These are phyloP conservation scores for Arachnomyces sp. DNA, from an alignment of 2,329 filamentous ascomycete genomes.

Conservation along the genomic window DNA sequence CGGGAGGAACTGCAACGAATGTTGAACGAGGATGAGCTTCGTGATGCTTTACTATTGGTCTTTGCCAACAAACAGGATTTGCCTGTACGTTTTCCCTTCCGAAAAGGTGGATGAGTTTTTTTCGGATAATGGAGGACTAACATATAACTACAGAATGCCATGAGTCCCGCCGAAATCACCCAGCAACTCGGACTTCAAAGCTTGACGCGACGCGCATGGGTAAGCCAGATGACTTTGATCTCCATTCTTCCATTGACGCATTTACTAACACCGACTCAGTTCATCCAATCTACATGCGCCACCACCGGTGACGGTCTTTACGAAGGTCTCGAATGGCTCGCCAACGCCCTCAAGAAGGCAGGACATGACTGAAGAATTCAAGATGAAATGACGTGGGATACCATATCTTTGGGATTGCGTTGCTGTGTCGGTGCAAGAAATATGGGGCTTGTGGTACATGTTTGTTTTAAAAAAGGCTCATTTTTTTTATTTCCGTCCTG, in stretches of 20 bases:
- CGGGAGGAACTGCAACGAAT: slow-evolving; percentile 95
- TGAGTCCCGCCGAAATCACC: slow-evolving; percentile 99
- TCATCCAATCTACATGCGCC: slow-evolving; percentile 99
- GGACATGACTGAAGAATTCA: slow-evolving; percentile 39
- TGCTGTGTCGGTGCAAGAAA: slow-evolving; percentile 10
- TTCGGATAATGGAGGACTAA: background rate
- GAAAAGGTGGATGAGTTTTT: slow-evolving; percentile 1
- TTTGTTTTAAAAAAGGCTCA: slow-evolving; percentile 1
- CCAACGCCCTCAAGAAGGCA: slow-evolving; percentile 70
- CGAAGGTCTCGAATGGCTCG: slow-evolving; percentile 94
- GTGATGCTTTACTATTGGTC: slow-evolving; percentile 90
- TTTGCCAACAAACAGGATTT: slow-evolving; percentile 99
- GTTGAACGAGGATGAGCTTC: slow-evolving; percentile 97
- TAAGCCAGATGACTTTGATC: slow-evolving; percentile 47
- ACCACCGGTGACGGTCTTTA: slow-evolving; percentile 99
- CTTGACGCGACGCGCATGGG: slow-evolving; percentile 97
- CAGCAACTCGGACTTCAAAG: slow-evolving; percentile 99
- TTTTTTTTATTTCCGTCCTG: too few relatives aligned
- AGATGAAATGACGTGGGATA: slow-evolving; percentile 10
- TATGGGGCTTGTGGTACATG: slow-evolving; percentile 9
- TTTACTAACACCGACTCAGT: slow-evolving; percentile 48
- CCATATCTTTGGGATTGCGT: slow-evolving; percentile 10
- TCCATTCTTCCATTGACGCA: slow-evolving; percentile 7
- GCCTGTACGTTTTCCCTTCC: slow-evolving; percentile 57
- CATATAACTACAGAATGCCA: slow-evolving; percentile 68